Base-by-base conservation (phyloP, 371 early-diverging fungal genomes). In the Polyrhizophydium stewartii region DNA sequence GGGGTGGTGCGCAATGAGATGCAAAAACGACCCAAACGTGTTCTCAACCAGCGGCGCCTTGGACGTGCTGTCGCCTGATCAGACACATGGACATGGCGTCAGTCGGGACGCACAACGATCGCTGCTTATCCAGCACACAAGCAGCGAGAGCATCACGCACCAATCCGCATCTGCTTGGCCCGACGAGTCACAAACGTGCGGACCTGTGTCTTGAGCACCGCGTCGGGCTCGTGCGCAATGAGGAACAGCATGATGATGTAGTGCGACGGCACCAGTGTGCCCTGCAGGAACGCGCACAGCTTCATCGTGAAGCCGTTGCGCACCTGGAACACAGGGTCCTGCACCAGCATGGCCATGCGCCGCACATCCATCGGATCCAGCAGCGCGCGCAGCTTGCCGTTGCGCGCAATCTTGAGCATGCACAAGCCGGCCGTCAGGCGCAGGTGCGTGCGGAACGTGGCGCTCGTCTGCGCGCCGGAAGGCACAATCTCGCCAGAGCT, bases 1-100 rank as follows among this genome's bases (percentile, higher is more conserved):
- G 0, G 96, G 93, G 65, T 96, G 95, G 63, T 91, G 89, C 0
- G 95, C 88, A 35, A 96, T 71, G n/a, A 91, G 65, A 52, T 93
- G 89, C 13, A 94, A 67, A 33, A 93, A 65, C 5, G 84, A 83
- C 3, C 85, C 80, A 30, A 93, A 68, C 3, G 87, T 76, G 59
- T 84, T 70, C 62, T 93, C 94, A 31, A 73, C 16, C n/a, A 59
- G 41, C 33, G 53, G 30, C 16, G 59, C 56, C 21, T 46, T 17
- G 19, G 58, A 45, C 22, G 19, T 31, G 21, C 58, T 58, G 0
- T 58, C 61, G 19, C 7, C 61, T 41, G 19, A 19, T 19, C 19
- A 45, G n/a, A 19, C 5, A 45, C 24, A 24, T 10, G 10, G 45
- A 24, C 45, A 40, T 40, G 40, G 12, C 10, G 45, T 45, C 45